Base-by-base conservation (phyloP, 257 asterid genomes). In the Lantana camara region DNA sequence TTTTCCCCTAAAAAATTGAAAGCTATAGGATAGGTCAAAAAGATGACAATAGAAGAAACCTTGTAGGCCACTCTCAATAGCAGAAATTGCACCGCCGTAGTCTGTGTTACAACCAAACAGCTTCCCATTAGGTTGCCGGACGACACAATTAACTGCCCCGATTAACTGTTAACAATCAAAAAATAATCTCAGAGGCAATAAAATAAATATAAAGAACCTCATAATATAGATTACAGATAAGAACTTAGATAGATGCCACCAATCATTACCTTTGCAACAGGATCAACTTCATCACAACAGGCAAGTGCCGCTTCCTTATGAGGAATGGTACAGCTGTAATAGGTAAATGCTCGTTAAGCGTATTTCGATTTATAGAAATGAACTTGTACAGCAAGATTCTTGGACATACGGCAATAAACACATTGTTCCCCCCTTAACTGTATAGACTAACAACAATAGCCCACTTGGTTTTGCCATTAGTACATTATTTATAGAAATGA, bases 71-170 rank as follows among this genome's bases (percentile, higher is more conserved):
- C 75, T 82, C 81, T 94, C 99, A 41, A 94, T 90, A 22, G 99
- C 83, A 66, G 95, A 80, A 72, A 94, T 90, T 58, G 99, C 97
- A 75, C 99, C 99, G 56, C 86, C 63, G 56, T 90, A 86, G 82
- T 90, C 99, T 47, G 99, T 90, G 65, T 94, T 94, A 74, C 89
- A 90, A 60, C 97, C 99, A 75, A 80, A 88, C 70, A 94, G 76
- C 82, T 84, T 90, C 59, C 97, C 99, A 55, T 88, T 87, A 35
- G 88, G 86, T 52, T 73, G 80, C 63, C 93, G 80, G 70, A 86
- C 59, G 29, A 90, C 35, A 75, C 95, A 84, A 81, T 93, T 93
- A 52, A 87, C 95, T 1, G 97, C 99, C 71, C 97, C 99, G 64
- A 90, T 94, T 9, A 88, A 79, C 97, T 94, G 87, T 61, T 24